Conservation (phyloP, 129 eudicot genomes). For the Erigeron canadensis region DNA sequence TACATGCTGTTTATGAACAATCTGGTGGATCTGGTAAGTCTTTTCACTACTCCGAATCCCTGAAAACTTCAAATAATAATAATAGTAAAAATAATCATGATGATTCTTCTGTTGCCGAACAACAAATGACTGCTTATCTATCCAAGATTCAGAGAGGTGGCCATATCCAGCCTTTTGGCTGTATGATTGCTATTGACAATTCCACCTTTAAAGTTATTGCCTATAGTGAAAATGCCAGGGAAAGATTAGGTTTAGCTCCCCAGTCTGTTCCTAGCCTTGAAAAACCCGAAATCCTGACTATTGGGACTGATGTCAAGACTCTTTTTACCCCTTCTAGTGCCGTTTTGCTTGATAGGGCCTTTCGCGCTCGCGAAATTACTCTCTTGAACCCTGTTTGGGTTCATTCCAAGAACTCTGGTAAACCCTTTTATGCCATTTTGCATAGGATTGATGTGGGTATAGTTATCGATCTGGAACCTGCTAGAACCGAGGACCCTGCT, state of each 20-base stretch:
- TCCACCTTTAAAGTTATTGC: slow-evolving; percentile 58
- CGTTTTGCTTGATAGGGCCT: slow-evolving; percentile 55
- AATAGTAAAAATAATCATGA: no score
- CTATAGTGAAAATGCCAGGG: slow-evolving; percentile 75
- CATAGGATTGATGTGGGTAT: slow-evolving; percentile 94
- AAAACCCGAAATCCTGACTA: slow-evolving; percentile 42
- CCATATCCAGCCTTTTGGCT: slow-evolving; percentile 85
- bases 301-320: slow-evolving; percentile 77
- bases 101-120: slow-evolving; percentile 63
- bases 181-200: slow-evolving; percentile 74
- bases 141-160: slow-evolving; percentile 90
- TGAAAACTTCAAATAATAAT: slow-evolving; percentile 43
- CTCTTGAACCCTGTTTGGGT: slow-evolving; percentile 76
- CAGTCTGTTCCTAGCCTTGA: slow-evolving; percentile 75
- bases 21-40: slow-evolving; percentile 80
- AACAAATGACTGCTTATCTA: slow-evolving; percentile 74
- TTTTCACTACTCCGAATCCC: slow-evolving; percentile 74
- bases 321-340: slow-evolving; percentile 75
- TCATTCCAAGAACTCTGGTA: slow-evolving; percentile 70
- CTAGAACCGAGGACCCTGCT: slow-evolving; percentile 80
- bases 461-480: slow-evolving; percentile 90
- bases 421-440: slow-evolving; percentile 89
- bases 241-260: slow-evolving; percentile 64
- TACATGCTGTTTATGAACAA: slow-evolving; percentile 78
- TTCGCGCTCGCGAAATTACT: slow-evolving; percentile 69